A percentile compares a stretch with the other conserved stretches of the same genome.
phyloP scores from a whole-genome alignment of 2,329 filamentous ascomycete species.

The Chaetomium sp. region DNA sequence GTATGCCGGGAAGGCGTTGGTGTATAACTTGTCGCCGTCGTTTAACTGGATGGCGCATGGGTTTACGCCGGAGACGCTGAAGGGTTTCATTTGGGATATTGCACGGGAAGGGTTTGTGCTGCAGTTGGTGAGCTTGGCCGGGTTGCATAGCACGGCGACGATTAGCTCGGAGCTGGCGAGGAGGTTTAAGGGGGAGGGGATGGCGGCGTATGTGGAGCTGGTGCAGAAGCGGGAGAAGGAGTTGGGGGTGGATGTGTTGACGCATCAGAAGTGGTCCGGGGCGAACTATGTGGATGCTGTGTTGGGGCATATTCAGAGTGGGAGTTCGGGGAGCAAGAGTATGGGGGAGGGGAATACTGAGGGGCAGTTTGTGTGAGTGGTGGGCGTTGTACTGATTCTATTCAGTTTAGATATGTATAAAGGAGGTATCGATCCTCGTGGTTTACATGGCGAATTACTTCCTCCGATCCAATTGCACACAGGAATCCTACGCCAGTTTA shows the following conservation, averaged over 20 bases:
- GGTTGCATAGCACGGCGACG: slow-evolving; percentile 59
- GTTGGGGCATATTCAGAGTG: slow-evolving; percentile 82
- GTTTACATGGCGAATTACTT: background rate
- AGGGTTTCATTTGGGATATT: slow-evolving; percentile 94
- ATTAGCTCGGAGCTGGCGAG: slow-evolving; percentile 68
- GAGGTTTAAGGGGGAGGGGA: slow-evolving; percentile 82
- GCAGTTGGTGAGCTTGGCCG: slow-evolving; percentile 61
- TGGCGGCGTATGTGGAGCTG: slow-evolving; percentile 95
- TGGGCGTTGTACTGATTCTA: background rate
- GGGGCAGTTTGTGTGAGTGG: slow-evolving; percentile 45
- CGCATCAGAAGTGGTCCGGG: slow-evolving; percentile 81
- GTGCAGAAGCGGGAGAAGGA: slow-evolving; percentile 89
- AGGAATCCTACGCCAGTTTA: background rate
- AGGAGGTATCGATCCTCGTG: no score
- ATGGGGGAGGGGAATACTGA: slow-evolving; percentile 97
- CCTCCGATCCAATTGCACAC: background rate
- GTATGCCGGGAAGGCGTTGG: slow-evolving; percentile 76
- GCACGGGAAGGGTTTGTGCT: slow-evolving; percentile 76
- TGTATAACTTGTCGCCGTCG: slow-evolving; percentile 92
- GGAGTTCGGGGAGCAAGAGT: slow-evolving; percentile 80
- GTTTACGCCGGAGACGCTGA: slow-evolving; percentile 74
- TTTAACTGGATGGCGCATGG: slow-evolving; percentile 99
- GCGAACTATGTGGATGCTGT: slow-evolving; percentile 78
- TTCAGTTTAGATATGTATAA: background rate
- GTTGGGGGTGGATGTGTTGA: slow-evolving; percentile 82